Conservation (phyloP, 1,284 basidiomycete species). For the Tremellales sp. region DNA sequence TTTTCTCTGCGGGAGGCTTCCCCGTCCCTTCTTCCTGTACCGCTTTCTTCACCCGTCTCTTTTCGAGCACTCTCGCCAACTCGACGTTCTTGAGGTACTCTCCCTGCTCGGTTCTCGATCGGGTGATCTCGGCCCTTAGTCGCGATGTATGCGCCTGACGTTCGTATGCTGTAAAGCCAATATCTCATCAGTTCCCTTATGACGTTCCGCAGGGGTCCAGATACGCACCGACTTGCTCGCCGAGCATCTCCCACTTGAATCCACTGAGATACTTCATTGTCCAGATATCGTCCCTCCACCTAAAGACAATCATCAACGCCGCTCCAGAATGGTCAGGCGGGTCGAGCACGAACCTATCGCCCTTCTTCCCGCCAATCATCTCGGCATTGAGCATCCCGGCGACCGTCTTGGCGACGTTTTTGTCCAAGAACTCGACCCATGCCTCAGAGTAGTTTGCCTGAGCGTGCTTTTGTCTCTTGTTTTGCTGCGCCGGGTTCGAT, state of each 20-base stretch:
- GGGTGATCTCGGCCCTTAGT: conserved; percentile 82
- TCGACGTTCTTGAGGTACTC: conserved; percentile 95
- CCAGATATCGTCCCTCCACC: conserved; percentile 97
- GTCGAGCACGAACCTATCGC: conserved; percentile 47
- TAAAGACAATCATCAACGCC: conserved; percentile 39
- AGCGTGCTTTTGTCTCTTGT: conserved; percentile 59
- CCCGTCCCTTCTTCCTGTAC: conserved; percentile 29
- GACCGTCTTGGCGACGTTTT: conserved; percentile 81
- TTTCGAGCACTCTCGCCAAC: conserved; percentile 82
- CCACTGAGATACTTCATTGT: conserved; percentile 98
- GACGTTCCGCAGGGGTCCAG: neutral
- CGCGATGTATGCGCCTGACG: conserved; percentile 81
- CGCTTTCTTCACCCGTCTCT: conserved; percentile 69
- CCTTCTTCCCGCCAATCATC: conserved; percentile 91
- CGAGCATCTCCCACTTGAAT: conserved; percentile 99
- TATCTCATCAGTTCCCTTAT: neutral
- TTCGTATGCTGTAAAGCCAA: conserved; percentile 69
- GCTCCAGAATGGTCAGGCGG: neutral
- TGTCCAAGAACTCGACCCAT: conserved; percentile 97
- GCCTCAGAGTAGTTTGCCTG: conserved; percentile 90
- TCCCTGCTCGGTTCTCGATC: conserved; percentile 82
- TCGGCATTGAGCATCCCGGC: conserved; percentile 96
- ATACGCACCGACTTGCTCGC: conserved; percentile 90
- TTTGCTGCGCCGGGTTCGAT: conserved; percentile 30
- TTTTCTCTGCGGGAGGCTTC: conserved; percentile 4